Evolutionary conservation across 345 rosid genomes (phyloP), one percentile per base, ranked within the genome.

Genomic region (Anacardium occidentale): DNA sequence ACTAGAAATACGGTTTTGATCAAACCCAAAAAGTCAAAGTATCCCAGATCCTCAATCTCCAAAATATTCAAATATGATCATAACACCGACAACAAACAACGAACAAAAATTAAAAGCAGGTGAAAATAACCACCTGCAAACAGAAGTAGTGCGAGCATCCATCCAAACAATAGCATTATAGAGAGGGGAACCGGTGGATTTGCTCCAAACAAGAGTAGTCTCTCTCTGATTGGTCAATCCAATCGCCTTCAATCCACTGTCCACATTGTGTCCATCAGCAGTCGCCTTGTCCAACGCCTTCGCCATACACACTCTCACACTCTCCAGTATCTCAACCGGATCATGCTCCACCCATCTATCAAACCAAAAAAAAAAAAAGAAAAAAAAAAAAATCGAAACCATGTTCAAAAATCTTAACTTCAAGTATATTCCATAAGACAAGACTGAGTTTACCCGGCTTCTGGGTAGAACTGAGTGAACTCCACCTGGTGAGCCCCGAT

Each of bases 211-310:
- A 26, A 91, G 71, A 56, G 94, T 88, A 0, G 97, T 92, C 82
- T 95, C 99, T 75, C 98, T 86, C 86, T 95, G 99, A 88, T 92
- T 94, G 22, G 98, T 92, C 17, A 95, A 77, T 0, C 99, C 99
- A 60, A 95, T 87, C 0, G 92, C 99, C 75, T 87, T 92, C 89
- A 95, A 85, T 25, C 88, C 86, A 17, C 80, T 78, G 21, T 92
- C 98, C 2, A 92, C 93, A 37, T 92, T 91, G 79, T 79, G 83
- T 0, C 98, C 97, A 74, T 84, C 91, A 2, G 91, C 98, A 0
- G 94, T 89, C 29, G 96, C 98, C 83, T 90, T 95, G 75, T 91
- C 97, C 26, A 95, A 5, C 32, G 99, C 94, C 82, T 89, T 95
- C 0, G 94, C 87, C 42, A 89, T 82, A 56, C 99, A 95, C 40